Evolutionary conservation across 257 asterid species (phyloP), one percentile per base, ranked within the genome.

Genomic region (Verbena officinalis): DNA sequence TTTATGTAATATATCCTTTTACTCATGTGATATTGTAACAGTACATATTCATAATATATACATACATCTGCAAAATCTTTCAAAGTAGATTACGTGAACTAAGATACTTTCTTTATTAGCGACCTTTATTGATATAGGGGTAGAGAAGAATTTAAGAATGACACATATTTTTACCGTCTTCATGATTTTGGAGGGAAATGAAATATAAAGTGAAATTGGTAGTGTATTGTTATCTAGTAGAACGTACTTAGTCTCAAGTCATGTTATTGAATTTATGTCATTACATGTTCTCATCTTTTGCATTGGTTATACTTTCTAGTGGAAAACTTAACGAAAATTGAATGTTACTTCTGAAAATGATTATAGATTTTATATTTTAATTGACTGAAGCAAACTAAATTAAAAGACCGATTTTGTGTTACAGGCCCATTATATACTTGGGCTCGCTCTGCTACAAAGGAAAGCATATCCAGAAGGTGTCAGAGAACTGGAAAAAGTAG

Each of bases 391-490:
- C 33, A 65, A 45, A 38, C 60, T 62, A 72, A 23, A 44, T 14
- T 10, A 36, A 57, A 42, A 44, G 43, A 14, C 7, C 17, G 21
- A 11, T 50, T 43, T 60, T 62, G 24, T 33, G n/a, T 73, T 64
- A 20, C 84, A 87, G 91, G 95, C 73, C 3, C 91, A 81, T 72
- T 81, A 84, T 60, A 81, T 84, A 87, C 89, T 86, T 23, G 91
- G 95, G 50, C 95, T 81, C 24, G 95, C 89, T 7, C 67, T 86
- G 74, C 83, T 84, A 31, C 74, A 80, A 67, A 80, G 58, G 75
- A 69, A 75, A 75, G 82, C 78, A 10, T 84, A 69, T 53, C 77
- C 76, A 14, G 82, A 80, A 63, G 95, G 95, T 64, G 82, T 81
- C 69, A 86, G 62, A 75, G 77, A 72, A 80, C 59, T 86, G 75